Base-by-base conservation (phyloP, 2,329 filamentous ascomycete genomes). In the Hirsutella rhossiliensis region DNA sequence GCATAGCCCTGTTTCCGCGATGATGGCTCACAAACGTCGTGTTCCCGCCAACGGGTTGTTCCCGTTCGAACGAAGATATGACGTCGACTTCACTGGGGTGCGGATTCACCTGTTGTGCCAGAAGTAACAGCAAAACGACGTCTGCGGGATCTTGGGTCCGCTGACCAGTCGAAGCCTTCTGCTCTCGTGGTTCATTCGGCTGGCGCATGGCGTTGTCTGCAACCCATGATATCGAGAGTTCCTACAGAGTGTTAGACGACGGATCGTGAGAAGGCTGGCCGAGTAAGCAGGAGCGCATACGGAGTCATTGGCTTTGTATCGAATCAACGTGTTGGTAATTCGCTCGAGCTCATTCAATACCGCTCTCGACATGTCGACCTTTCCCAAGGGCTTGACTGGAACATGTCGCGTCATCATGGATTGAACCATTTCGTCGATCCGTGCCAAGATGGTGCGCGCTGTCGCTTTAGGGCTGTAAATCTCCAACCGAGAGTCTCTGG, bases 121-220 rank as follows among this genome's bases (percentile, higher is more conserved):
- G 54, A 3, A 76, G 53, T 4, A 75, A 61, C 28, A 73, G 68
- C 40, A 64, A 54, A 15, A 72, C 69, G 13, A 67, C 56, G 37
- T 76, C 69, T 30, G 59, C 59, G 2, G 59, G 52, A 43, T 65
- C 59, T 52, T 75, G 69, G 6, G 62, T 54, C 13, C 23, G 23
- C 23, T 27, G 23, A 19, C 12, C 13, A 20, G n/a, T 11, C 27
- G 38, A 23, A 47, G 43, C 23, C 52, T 48, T 9, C 27, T 27
- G 31, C 31, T 34, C 23, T 34, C 7, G 31, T 6, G 7, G 5
- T 3, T 42, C 42, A 11, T 50, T 43, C 3, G 52, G 11, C 28
- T 13, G 12, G 19, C 15, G 34, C 36, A 34, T 34, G 31, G 7
- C 19, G 6, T 44, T 23, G 12, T 61, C 45, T 11, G 63, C 54